Conservation (phyloP, 148 eudicot species). For the Chenopodium berlandieri region DNA sequence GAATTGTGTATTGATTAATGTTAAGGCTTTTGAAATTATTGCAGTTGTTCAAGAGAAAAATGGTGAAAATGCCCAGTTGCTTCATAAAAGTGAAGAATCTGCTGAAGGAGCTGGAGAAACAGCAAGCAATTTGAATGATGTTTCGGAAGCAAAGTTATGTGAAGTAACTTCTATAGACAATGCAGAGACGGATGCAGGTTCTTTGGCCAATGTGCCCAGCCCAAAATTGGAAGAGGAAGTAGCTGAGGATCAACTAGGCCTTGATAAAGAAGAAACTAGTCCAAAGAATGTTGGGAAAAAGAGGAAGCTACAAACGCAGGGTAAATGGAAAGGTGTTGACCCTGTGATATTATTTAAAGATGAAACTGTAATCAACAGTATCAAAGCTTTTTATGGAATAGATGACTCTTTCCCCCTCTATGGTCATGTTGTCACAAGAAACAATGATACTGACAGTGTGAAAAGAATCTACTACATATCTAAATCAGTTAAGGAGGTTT, state of each 20-base stretch:
- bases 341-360: conserved; percentile 78
- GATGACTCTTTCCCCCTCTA: conserved; percentile 65
- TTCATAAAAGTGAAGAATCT: conserved; percentile 16
- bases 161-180: conserved; percentile 35
- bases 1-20: not conserved
- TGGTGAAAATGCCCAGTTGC: conserved; percentile 22
- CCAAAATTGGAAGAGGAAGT: conserved; percentile 37
- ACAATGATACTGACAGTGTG: conserved; percentile 72
- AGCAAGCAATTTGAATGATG: conserved; percentile 28
- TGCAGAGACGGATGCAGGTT: conserved; percentile 37
- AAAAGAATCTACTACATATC: conserved; percentile 95
- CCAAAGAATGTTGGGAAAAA: conserved; percentile 46
- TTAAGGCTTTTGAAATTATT: conserved; percentile 5
- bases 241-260: conserved; percentile 37
- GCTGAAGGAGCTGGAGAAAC: conserved; percentile 31
- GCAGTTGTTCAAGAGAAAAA: conserved; percentile 51
- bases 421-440: conserved; percentile 84
- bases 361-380: conserved; percentile 50
- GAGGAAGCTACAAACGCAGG: conserved; percentile 83
- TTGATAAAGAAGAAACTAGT: conserved; percentile 28
- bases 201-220: conserved; percentile 37
- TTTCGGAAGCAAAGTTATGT: conserved; percentile 27
- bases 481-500: conserved; percentile 68
- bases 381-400: conserved; percentile 82
- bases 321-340: conserved; percentile 94